Evolutionary conservation across 805 yeast species (phyloP).

Genomic region (Starmerella kuoi): DNA sequence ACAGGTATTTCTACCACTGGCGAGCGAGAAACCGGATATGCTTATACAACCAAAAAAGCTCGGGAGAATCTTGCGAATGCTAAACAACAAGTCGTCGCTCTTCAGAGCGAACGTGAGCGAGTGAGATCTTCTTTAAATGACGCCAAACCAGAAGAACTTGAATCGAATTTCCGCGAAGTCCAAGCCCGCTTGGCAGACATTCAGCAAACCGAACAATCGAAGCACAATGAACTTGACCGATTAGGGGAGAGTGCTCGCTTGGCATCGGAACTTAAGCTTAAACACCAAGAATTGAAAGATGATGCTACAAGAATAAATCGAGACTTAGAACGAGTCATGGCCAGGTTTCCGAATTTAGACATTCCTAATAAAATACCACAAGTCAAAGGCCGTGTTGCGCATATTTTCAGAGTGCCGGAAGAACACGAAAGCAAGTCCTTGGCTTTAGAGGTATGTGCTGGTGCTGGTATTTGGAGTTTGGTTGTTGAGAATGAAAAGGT

Average conservation of each 20-base stretch:
- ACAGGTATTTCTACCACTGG: conserved; percentile 23
- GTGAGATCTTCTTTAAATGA: background rate
- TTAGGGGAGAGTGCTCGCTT: conserved; percentile 1
- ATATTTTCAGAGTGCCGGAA: conserved; percentile 54
- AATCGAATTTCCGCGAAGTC: background rate
- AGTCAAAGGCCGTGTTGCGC: conserved; percentile 85
- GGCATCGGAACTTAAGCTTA: conserved; percentile 1
- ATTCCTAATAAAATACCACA: conserved; percentile 42
- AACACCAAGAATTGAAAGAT: conserved; percentile 7
- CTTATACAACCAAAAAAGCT: conserved; percentile 16
- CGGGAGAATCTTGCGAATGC: conserved; percentile 13
- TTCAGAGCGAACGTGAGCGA: background rate
- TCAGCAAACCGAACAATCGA: background rate
- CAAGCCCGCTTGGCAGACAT: background rate
- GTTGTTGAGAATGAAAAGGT: conserved; percentile 80
- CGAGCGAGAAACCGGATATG: conserved; percentile 22
- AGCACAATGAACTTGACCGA: background rate
- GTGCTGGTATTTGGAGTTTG: conserved; percentile 77
- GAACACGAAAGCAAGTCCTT: conserved; percentile 48
- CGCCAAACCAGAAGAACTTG: background rate
- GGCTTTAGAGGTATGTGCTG: conserved; percentile 90
- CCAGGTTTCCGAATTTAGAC: conserved; percentile 13
- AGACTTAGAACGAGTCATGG: conserved; percentile 9
- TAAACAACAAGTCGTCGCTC: background rate
- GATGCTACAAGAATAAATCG: conserved; percentile 9